These are phyloP conservation scores for Closterium sp. DNA, from an alignment of 139 green algal genomes.

Conservation along the genomic window DNA sequence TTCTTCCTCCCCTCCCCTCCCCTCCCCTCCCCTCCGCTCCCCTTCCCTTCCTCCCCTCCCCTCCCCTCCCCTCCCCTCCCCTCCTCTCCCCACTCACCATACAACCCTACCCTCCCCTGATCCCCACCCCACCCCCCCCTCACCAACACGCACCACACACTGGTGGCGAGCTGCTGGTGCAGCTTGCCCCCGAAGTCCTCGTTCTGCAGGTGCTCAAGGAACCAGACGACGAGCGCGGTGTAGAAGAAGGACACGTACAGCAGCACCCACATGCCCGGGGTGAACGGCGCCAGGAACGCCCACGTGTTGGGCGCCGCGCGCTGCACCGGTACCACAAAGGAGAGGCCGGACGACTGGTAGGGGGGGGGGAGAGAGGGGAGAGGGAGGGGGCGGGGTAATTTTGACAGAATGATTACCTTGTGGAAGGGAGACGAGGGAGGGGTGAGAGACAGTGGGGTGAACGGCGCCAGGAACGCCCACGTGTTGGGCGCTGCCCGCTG, in stretches of 20 bases:
- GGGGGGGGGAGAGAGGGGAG: neutral
- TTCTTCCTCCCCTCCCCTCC: no score
- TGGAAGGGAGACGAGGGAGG: no score
- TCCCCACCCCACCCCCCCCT: neutral
- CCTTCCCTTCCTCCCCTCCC: neutral
- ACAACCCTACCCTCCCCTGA: no score
- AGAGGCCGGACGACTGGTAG: neutral
- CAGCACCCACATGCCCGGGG: conserved; percentile 10
- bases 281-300: conserved; percentile 11
- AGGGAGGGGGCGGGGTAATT: no score
- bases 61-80: neutral
- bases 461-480: conserved; percentile 9
- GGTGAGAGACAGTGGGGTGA: no score
- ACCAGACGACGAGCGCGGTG: conserved; percentile 8
- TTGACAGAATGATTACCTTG: no score
- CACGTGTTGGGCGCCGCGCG: neutral
- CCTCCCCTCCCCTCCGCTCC: no score
- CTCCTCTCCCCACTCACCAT: neutral
- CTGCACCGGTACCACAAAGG: neutral
- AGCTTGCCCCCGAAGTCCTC: neutral
- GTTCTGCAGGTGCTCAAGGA: conserved; percentile 11
- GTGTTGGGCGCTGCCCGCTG: neutral
- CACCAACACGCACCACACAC: neutral
- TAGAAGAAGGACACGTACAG: conserved; percentile 19
- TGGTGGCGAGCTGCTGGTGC: neutral